Conservation (phyloP, 768 basidiomycete genomes). For the Amanita rimosa region DNA sequence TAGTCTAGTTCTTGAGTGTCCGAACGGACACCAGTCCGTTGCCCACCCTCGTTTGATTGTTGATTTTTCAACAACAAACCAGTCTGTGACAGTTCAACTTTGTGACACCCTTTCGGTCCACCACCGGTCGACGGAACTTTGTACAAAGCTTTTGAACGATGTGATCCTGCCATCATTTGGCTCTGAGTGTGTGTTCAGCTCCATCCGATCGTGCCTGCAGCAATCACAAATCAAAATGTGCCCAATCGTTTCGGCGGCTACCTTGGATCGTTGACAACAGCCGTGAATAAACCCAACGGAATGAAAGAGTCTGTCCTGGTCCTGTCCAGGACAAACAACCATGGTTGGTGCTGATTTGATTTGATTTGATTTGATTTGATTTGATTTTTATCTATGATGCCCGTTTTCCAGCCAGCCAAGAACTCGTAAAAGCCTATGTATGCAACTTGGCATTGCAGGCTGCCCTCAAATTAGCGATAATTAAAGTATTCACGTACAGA, state of each 20-base stretch:
- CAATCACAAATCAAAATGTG: too few species aligned
- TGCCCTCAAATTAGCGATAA: not conserved
- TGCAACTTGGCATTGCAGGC: not conserved
- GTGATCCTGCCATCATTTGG: conserved; percentile 3
- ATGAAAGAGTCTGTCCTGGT: too few species aligned
- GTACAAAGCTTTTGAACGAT: too few species aligned
- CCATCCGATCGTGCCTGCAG: conserved; percentile 2
- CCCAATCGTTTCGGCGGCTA: not conserved
- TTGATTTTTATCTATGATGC: too few species aligned
- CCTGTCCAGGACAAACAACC: too few species aligned
- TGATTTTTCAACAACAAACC: too few species aligned
- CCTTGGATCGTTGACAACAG: not conserved
- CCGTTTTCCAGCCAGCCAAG: not conserved
- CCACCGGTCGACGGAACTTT: not conserved
- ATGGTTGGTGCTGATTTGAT: too few species aligned
- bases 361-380: too few species aligned
- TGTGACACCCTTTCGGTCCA: too few species aligned
- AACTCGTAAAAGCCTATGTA: not conserved
- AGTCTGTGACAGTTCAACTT: not conserved
- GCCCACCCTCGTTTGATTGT: too few species aligned
- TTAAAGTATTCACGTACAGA: not conserved
- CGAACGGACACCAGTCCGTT: too few species aligned
- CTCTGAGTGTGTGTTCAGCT: not conserved
- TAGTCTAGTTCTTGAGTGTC: too few species aligned
- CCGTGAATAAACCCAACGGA: not conserved